Percentiles rank a stretch among this genome's conserved stretches.
Conservation (phyloP, 805 yeast genomes). For the Kockiozyma suomiensis region DNA sequence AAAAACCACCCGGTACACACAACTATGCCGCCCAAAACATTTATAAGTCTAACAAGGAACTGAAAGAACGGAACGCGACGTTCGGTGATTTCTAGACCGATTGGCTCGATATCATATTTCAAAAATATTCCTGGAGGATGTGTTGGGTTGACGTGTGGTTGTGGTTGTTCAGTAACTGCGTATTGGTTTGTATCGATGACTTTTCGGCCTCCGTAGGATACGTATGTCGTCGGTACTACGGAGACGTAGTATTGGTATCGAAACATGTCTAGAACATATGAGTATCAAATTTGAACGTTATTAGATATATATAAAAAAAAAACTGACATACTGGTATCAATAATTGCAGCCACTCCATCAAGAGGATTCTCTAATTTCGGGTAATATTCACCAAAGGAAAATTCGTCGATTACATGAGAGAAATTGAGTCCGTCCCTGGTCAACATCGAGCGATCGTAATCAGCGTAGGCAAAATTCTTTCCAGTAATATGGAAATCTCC, state of each 20-base stretch:
- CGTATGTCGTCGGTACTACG: constrained; percentile 81
- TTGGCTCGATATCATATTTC: constrained; percentile 86
- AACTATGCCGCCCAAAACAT: constrained; percentile 80
- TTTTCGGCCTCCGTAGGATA: constrained; percentile 61
- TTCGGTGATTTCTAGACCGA: constrained; percentile 69
- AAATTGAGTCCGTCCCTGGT: constrained; percentile 57
- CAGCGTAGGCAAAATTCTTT: constrained; percentile 66
- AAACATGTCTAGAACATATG: constrained; percentile 23
- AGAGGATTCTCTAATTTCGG: constrained; percentile 88
- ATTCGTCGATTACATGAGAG: constrained; percentile 81
- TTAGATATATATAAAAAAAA: too few species aligned
- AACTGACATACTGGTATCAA: constrained; percentile 50
- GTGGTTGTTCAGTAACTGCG: constrained; percentile 55
- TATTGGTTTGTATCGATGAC: constrained; percentile 82
- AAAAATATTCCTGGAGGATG: constrained; percentile 70
- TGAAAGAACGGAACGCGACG: constrained; percentile 73
- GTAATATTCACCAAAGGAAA: constrained; percentile 87
- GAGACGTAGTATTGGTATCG: constrained; percentile 67
- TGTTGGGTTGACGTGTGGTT: constrained; percentile 32
- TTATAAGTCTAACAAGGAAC: constrained; percentile 75
- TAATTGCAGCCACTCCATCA: constrained; percentile 67
- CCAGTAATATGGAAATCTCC: constrained; percentile 88
- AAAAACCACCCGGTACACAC: constrained; percentile 44
- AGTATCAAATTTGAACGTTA: too few species aligned
- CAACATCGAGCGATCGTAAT: constrained; percentile 28